phyloP scores from a whole-genome alignment of 352 stramenopile genomes.

The Pythium grandisporangium region DNA sequence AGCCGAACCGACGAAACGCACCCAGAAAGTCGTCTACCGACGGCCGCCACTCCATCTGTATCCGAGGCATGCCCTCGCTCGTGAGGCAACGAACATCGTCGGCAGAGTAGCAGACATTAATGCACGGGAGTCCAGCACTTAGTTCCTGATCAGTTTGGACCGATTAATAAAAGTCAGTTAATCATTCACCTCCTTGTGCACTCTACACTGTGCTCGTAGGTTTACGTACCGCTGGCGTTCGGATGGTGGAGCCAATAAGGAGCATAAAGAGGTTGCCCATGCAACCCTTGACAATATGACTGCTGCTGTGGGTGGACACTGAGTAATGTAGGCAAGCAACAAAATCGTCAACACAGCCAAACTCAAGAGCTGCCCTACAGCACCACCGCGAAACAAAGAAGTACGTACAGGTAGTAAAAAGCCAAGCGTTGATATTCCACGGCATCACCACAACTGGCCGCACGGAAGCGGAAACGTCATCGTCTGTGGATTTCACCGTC shows the following conservation, averaged over 20 bases:
- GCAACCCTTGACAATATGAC: conserved; percentile 55
- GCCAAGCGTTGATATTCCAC: conserved; percentile 61
- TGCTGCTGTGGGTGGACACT: conserved; percentile 72
- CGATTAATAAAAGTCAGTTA: neutral
- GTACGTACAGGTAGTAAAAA: conserved; percentile 70
- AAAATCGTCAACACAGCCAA: neutral
- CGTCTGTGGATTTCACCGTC: too few relatives aligned
- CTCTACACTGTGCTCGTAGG: too few relatives aligned
- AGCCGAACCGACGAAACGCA: conserved; percentile 68
- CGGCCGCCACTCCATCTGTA: conserved; percentile 64
- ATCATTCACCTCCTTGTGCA: neutral
- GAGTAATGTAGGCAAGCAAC: neutral
- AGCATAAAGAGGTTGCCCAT: conserved; percentile 66
- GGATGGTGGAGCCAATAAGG: conserved; percentile 5
- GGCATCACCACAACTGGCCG: conserved; percentile 21
- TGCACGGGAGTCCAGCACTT: conserved; percentile 34
- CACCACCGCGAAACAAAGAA: too few relatives aligned
- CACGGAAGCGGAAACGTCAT: neutral
- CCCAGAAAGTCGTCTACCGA: conserved; percentile 72
- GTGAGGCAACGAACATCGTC: conserved; percentile 37
- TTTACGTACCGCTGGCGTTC: conserved; percentile 1
- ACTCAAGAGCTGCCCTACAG: too few relatives aligned
- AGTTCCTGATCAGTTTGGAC: conserved; percentile 17
- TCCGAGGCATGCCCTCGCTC: conserved; percentile 11
- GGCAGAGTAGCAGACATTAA: conserved; percentile 35